Conservation (phyloP, 306 rosid species). For the Sesbania bispinosa region DNA sequence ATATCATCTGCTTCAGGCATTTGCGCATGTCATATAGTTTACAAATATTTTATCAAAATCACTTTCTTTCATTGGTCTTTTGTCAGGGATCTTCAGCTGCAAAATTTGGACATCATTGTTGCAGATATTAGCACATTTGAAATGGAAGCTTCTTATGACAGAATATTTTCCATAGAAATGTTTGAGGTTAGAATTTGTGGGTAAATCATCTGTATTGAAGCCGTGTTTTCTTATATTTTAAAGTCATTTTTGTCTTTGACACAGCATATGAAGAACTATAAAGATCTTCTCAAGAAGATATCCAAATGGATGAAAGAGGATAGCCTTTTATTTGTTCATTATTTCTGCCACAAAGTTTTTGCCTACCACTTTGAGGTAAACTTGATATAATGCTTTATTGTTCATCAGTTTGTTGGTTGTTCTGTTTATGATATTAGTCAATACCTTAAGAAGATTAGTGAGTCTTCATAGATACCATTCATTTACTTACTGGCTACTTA, state of each 20-base stretch:
- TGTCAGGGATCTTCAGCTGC: constrained; percentile 60
- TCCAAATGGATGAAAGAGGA: constrained; percentile 86
- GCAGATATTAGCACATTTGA: constrained; percentile 75
- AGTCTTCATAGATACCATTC: not conserved
- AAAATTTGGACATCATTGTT: constrained; percentile 69
- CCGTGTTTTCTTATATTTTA: not conserved
- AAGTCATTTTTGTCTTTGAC: constrained; percentile 5
- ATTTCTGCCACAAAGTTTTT: constrained; percentile 81
- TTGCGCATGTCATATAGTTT: too few relatives aligned
- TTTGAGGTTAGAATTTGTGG: constrained; percentile 60
- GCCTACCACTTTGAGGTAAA: constrained; percentile 95
- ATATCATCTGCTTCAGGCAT: constrained; percentile 10
- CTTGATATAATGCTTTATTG: not conserved
- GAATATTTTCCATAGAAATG: constrained; percentile 85
- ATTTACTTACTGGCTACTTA: not conserved
- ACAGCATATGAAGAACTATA: constrained; percentile 97
- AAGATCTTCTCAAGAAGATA: constrained; percentile 83
- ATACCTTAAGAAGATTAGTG: not conserved
- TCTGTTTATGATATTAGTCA: not conserved
- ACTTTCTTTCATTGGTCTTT: not conserved
- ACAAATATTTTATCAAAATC: not conserved
- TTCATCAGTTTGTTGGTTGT: not conserved
- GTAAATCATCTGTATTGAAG: not conserved
- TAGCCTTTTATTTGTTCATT: constrained; percentile 66
- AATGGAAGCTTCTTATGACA: constrained; percentile 80